Base-by-base conservation (phyloP, 2,329 filamentous ascomycete genomes). In the Microdochium nivale region DNA sequence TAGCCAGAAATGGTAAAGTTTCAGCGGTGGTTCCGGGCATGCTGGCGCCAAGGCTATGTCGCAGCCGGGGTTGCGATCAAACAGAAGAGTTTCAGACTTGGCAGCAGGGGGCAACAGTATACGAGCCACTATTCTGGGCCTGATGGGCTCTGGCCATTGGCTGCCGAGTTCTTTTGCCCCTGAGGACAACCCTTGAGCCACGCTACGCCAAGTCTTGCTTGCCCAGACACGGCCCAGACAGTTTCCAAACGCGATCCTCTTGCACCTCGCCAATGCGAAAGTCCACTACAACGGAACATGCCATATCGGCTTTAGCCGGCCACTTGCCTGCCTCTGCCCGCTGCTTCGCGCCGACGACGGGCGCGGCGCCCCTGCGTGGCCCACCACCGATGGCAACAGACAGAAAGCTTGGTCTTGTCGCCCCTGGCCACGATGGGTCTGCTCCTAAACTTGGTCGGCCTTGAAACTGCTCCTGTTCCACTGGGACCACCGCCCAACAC, bases 21-120 rank as follows among this genome's bases (percentile, higher is more conserved):
- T 30, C n/a, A n/a, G 27, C 27, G 5, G 27, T 5, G 27, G 27
- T 11, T 5, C 27, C 5, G 11, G 27, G 5, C 27, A 5, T 11
- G 11, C 27, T 30, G 27, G 27, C 33, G 40, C 40, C 40, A 44
- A 44, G 40, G 40, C 40, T 23, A 7, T 44, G 40, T 44, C 21
- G 19, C n/a, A 44, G 40, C 40, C 40, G 40, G 40, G 40, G 40
- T 23, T 44, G 40, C 40, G 40, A 23, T 44, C 40, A 44, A 44
- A 44, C 40, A 44, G 40, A 44, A 44, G 40, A 44, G 40, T 44
- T 44, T 44, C 40, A 44, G 40, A 44, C 40, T 44, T 44, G 40
- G 40, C 40, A 19, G n/a, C 40, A 44, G 19, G 40, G 40, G 40
- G 35, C 35, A 23, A 7, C 40, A 19, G 40, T 37, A 14, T 37